Percentiles rank a stretch among this genome's conserved stretches.
Conservation (phyloP, 2,329 filamentous ascomycete species). For the Emmonsia crescens region DNA sequence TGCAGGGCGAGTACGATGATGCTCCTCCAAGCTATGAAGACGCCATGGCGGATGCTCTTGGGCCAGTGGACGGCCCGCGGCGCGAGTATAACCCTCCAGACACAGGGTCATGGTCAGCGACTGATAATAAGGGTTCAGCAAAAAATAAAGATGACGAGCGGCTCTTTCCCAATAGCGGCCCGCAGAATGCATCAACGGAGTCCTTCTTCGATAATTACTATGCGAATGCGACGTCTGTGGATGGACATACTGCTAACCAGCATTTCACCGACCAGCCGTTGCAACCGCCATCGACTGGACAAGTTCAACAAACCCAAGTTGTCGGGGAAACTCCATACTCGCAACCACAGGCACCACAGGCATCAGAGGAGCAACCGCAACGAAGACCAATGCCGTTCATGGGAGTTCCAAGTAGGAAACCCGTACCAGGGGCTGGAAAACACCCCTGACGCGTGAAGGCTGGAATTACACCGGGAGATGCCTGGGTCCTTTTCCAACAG, state of each 20-base stretch:
- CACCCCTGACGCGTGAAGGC: neutral
- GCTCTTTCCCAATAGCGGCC: conserved; percentile 14
- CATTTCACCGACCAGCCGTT: neutral
- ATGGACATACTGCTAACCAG: neutral
- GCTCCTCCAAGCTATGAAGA: conserved; percentile 95
- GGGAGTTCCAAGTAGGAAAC: conserved; percentile 29
- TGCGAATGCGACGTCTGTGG: neutral
- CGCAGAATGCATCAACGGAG: conserved; percentile 19
- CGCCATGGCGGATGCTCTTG: conserved; percentile 69
- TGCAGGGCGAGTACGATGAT: conserved; percentile 43
- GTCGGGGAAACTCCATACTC: conserved; percentile 10
- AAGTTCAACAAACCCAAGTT: neutral
- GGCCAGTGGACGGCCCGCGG: conserved; percentile 60
- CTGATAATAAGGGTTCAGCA: conserved; percentile 30
- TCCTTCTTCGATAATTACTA: conserved; percentile 20
- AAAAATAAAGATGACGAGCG: conserved; percentile 21
- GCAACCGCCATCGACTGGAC: neutral
- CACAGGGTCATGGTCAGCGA: conserved; percentile 19
- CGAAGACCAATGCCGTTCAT: conserved; percentile 24
- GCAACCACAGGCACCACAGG: conserved; percentile 10
- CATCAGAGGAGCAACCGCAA: conserved; percentile 20
- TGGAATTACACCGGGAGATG: too few species aligned
- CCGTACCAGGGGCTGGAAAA: conserved; percentile 20
- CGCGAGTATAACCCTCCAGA: conserved; percentile 39
- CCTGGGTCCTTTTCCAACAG: neutral